These are phyloP conservation scores for Starmerella vaccinii DNA, from an alignment of 805 yeast species.

Conservation along the genomic window DNA sequence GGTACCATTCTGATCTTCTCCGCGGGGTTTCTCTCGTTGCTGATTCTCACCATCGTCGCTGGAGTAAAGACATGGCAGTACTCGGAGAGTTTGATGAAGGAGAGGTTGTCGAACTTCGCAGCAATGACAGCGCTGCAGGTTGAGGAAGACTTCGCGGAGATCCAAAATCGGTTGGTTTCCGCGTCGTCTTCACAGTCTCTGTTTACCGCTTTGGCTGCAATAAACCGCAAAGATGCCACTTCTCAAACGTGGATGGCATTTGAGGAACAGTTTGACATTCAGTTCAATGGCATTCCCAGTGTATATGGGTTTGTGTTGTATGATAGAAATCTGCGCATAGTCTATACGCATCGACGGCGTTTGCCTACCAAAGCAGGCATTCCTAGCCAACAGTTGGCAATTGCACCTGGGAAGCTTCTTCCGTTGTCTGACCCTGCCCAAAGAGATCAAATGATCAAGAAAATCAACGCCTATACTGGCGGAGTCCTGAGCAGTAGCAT, in stretches of 20 bases:
- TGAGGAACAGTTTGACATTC: slow-evolving; percentile 8
- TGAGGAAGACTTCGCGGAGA: slow-evolving; percentile 13
- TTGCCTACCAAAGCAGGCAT: neutral
- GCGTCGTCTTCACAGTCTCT: slow-evolving; percentile 4
- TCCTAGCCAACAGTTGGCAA: neutral
- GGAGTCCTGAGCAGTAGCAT: slow-evolving; percentile 12
- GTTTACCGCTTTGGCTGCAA: neutral
- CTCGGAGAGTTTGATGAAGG: slow-evolving; percentile 16
- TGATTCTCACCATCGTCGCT: slow-evolving; percentile 14
- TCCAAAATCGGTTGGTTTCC: neutral
- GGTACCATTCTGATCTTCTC: slow-evolving; percentile 18
- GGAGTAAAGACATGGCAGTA: slow-evolving; percentile 20
- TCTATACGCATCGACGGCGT: slow-evolving; percentile 13
- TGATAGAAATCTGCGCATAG: slow-evolving; percentile 3
- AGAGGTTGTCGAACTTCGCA: slow-evolving; percentile 18
- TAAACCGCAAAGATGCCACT: neutral
- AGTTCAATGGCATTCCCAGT: slow-evolving; percentile 5
- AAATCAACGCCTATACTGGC: neutral
- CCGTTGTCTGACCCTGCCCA: slow-evolving; percentile 7
- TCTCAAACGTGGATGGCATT: slow-evolving; percentile 2
- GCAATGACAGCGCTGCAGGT: slow-evolving; percentile 20
- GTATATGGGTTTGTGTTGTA: slow-evolving; percentile 11
- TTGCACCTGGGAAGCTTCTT: slow-evolving; percentile 7
- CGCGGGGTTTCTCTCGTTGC: slow-evolving; percentile 18
- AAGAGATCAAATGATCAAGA: neutral